These are phyloP conservation scores for Alectoria sarmentosa DNA, from an alignment of 495 filamentous ascomycete species.

Conservation along the genomic window DNA sequence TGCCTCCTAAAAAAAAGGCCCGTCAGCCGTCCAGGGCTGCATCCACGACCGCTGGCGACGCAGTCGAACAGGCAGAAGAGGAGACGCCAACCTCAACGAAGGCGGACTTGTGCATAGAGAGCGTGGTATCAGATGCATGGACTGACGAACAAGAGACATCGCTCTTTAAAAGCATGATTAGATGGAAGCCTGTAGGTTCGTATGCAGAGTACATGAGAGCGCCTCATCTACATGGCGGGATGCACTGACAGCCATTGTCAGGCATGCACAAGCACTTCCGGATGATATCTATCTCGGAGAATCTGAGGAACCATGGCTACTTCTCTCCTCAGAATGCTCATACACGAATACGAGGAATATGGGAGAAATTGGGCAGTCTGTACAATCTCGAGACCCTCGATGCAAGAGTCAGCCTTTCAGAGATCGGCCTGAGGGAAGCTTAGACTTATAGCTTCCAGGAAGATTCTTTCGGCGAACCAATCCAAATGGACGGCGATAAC, in stretches of 20 bases:
- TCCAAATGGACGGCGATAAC: slow-evolving; percentile 53
- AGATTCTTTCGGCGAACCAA: slow-evolving; percentile 46
- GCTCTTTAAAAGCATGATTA: slow-evolving; percentile 81
- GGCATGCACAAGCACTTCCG: slow-evolving; percentile 98
- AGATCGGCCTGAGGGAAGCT: not conserved
- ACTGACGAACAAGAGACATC: slow-evolving; percentile 91
- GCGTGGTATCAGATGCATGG: slow-evolving; percentile 63
- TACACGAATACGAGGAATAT: slow-evolving; percentile 83
- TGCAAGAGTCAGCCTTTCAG: slow-evolving; percentile 54
- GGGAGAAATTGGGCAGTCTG: slow-evolving; percentile 73
- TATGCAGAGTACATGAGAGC: slow-evolving; percentile 17
- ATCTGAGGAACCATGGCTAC: slow-evolving; percentile 67
- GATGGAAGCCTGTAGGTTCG: slow-evolving; percentile 90
- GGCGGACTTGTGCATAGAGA: slow-evolving; percentile 3
- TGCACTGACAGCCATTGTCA: slow-evolving; percentile 32
- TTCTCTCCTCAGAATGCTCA: slow-evolving; percentile 50
- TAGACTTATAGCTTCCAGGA: slow-evolving; percentile 33
- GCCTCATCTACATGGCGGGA: not conserved
- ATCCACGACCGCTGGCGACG: slow-evolving; percentile 36
- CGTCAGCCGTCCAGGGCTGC: slow-evolving; percentile 32
- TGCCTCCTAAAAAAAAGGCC: slow-evolving; percentile 69
- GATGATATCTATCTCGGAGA: slow-evolving; percentile 81
- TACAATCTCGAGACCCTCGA: slow-evolving; percentile 88
- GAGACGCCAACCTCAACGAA: slow-evolving; percentile 34
- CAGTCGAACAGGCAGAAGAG: slow-evolving; percentile 33